Base-by-base conservation (phyloP, 2,329 filamentous ascomycete genomes). In the Pseudocercospora eumusae region DNA sequence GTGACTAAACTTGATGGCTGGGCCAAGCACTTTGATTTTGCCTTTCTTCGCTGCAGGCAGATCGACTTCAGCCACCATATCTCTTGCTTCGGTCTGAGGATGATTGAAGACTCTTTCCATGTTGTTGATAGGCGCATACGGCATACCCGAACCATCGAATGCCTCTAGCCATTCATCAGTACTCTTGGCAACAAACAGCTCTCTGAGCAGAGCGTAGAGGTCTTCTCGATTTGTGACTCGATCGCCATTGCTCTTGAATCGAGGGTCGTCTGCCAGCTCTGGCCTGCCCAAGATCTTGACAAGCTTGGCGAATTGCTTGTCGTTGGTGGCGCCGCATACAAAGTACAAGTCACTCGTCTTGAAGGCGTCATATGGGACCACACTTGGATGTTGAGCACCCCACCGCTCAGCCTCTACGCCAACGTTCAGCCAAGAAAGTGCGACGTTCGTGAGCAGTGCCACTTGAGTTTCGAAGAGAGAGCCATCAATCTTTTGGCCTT, bases 301-400 rank as follows among this genome's bases (percentile, higher is more conserved):
- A 47, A 78, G 71, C 45, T 71, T 74, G 58, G 75, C 74, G 60
- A 76, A 79, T 56, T 78, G 76, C 15, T 73, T 67, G 47, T 77
- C 73, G 60, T 77, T 78, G 20, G 64, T 66, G n/a, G 69, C 68
- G n/a, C 67, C 70, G 20, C 65, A 67, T 8, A 67, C 64, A 28
- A 67, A 62, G 52, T 67, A 65, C 33, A 67, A 40, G 47, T 71
- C 68, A 44, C 74, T 75, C 8, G 75, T 76, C 61, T 73, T 69
- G 69, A 76, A 82, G 0, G 77, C 78, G 60, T 81, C 75, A 57
- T 81, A 83, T 1, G 80, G 80, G 10, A 79, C 80, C 31, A 81
- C 78, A 36, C 75, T 80, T 0, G 80, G 79, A 70, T 82, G 80
- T 21, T 73, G 76, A 5, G 78, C 79, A 3, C 80, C 80, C 72